Percentiles rank a stretch among this genome's conserved stretches.
These are phyloP conservation scores for Mycena haematopus DNA, from an alignment of 768 basidiomycete species.

Conservation along the genomic window DNA sequence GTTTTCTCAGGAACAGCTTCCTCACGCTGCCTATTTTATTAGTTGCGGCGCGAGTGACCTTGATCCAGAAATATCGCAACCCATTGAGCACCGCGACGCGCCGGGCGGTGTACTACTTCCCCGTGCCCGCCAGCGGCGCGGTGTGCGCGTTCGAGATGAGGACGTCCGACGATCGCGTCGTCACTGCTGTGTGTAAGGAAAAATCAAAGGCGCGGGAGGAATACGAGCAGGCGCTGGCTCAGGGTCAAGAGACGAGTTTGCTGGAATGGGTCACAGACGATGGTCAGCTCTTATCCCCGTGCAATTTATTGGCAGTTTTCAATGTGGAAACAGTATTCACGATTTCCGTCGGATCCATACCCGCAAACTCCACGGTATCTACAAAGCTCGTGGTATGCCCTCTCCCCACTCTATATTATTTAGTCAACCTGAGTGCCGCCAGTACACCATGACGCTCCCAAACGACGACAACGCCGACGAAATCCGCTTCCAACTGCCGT, in stretches of 20 bases:
- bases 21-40: slow-evolving; percentile 4
- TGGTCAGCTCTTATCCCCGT: slow-evolving; percentile 41
- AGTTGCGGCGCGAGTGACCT: slow-evolving; percentile 53
- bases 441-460: slow-evolving; percentile 62
- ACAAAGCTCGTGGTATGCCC: slow-evolving; percentile 50
- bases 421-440: slow-evolving; percentile 9
- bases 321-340: slow-evolving; percentile 51
- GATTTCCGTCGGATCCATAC: slow-evolving; percentile 63
- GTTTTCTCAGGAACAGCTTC: neutral
- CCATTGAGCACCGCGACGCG: slow-evolving; percentile 42
- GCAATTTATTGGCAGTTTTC: neutral
- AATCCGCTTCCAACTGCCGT: slow-evolving; percentile 61
- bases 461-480: slow-evolving; percentile 55
- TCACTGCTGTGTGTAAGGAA: slow-evolving; percentile 57
- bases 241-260: slow-evolving; percentile 51
- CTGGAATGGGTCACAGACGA: slow-evolving; percentile 59
- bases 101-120: slow-evolving; percentile 62
- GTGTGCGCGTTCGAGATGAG: slow-evolving; percentile 61
- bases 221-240: slow-evolving; percentile 46
- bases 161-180: slow-evolving; percentile 47
- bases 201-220: slow-evolving; percentile 48
- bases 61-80: slow-evolving; percentile 51
- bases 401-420: neutral
- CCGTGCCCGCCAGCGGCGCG: slow-evolving; percentile 60
- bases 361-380: slow-evolving; percentile 46